Conservation (phyloP, 2,329 filamentous ascomycete species). For the Pseudogymnoascus sp. region DNA sequence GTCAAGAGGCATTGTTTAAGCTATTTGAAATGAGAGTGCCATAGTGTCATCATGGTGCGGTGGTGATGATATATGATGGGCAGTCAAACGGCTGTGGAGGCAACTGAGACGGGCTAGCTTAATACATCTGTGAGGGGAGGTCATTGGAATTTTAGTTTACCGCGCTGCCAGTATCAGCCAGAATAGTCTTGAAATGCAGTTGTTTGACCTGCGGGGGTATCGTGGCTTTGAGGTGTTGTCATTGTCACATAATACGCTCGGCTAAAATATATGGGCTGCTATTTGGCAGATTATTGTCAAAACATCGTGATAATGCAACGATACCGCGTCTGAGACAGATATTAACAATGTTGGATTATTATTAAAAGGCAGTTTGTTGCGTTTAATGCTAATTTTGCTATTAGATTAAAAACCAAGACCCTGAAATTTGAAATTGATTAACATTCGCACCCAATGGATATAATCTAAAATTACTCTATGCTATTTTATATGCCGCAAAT, state of each 20-base stretch:
- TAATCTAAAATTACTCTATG: not conserved
- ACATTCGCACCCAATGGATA: not conserved
- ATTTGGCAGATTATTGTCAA: not conserved
- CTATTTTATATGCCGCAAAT: not conserved
- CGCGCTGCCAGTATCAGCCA: not conserved
- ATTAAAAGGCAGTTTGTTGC: too few relatives aligned
- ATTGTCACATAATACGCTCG: not conserved
- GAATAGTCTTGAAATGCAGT: not conserved
- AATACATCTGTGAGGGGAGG: not conserved
- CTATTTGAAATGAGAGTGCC: not conserved
- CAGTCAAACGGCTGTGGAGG: not conserved
- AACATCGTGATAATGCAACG: not conserved
- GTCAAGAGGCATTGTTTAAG: conserved; percentile 5
- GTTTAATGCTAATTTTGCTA: not conserved
- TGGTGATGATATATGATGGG: not conserved
- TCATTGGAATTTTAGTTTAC: not conserved
- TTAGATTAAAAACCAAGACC: not conserved
- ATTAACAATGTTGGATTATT: too few relatives aligned
- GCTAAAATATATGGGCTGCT: not conserved
- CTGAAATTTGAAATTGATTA: not conserved
- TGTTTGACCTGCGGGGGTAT: not conserved
- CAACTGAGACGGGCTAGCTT: not conserved
- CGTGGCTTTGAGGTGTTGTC: not conserved
- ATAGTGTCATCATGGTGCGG: not conserved
- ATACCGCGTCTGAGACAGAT: not conserved